Conservation (phyloP, 2,329 filamentous ascomycete genomes). For the Exserohilum rostratum region DNA sequence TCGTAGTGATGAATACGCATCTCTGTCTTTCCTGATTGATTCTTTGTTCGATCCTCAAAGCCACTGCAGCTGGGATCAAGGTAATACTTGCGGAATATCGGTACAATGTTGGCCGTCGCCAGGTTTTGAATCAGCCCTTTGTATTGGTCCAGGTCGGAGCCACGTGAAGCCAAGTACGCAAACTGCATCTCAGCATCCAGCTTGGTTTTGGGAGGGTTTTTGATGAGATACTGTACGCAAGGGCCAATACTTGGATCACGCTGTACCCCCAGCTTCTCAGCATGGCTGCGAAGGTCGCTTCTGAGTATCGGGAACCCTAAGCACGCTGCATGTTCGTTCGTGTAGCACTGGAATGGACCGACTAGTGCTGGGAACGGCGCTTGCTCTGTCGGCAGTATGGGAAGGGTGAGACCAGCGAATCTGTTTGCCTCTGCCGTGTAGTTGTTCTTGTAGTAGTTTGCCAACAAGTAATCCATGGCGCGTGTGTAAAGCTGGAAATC, state of each 20-base stretch:
- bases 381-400: constrained; percentile 73
- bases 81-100: constrained; percentile 44
- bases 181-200: constrained; percentile 75
- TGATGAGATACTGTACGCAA: constrained; percentile 75
- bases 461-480: constrained; percentile 81
- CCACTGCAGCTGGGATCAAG: constrained; percentile 38
- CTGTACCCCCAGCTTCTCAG: constrained; percentile 84
- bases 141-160: constrained; percentile 69
- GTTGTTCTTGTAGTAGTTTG: constrained; percentile 76
- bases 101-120: constrained; percentile 46
- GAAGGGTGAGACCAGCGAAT: constrained; percentile 52
- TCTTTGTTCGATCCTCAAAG: constrained; percentile 41
- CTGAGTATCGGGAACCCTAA: constrained; percentile 82
- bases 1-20: constrained; percentile 60
- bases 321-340: constrained; percentile 75
- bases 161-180: constrained; percentile 78
- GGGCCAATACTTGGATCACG: constrained; percentile 77
- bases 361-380: constrained; percentile 68
- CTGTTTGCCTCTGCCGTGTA: constrained; percentile 68
- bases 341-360: constrained; percentile 78
- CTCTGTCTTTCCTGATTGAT: constrained; percentile 42
- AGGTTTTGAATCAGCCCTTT: constrained; percentile 33
- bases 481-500: constrained; percentile 65
- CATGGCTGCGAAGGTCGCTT: constrained; percentile 78
- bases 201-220: constrained; percentile 71